These are phyloP conservation scores for Ustilago curta DNA, from an alignment of 1,284 basidiomycete genomes.

Conservation along the genomic window DNA sequence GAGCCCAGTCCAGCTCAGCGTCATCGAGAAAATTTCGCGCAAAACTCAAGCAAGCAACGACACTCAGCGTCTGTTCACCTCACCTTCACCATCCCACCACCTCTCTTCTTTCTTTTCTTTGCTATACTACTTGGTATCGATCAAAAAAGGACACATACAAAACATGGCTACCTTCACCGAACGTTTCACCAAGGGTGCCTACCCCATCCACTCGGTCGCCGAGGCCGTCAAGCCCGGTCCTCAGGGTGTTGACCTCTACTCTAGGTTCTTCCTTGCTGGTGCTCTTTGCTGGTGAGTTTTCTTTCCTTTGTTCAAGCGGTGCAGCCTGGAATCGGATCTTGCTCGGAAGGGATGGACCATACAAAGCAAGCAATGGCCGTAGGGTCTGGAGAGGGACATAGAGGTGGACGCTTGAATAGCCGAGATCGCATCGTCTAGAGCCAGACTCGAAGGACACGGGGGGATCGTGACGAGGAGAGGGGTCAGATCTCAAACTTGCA, in stretches of 20 bases:
- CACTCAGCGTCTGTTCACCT: too few species aligned
- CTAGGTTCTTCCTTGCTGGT: slow-evolving; percentile 80
- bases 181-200: slow-evolving; percentile 57
- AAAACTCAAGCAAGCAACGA: too few species aligned
- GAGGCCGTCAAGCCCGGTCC: slow-evolving; percentile 59
- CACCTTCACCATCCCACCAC: slow-evolving; percentile 18
- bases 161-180: slow-evolving; percentile 56
- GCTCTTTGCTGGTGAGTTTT: slow-evolving; percentile 77
- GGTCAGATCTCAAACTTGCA: too few species aligned
- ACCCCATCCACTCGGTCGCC: slow-evolving; percentile 60
- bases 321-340: too few species aligned
- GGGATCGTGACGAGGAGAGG: neutral
- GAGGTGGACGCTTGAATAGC: too few species aligned
- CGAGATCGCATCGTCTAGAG: neutral
- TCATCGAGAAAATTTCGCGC: too few species aligned
- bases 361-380: too few species aligned
- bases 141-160: too few species aligned
- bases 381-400: neutral
- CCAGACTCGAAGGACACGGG: neutral
- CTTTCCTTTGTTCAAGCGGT: too few species aligned
- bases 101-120: slow-evolving; percentile 1
- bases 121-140: neutral
- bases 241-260: slow-evolving; percentile 69
- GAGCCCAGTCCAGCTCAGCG: too few species aligned
- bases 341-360: too few species aligned